phyloP scores from a whole-genome alignment of 2,329 filamentous ascomycete species.

The Aspergillus cejpii region DNA sequence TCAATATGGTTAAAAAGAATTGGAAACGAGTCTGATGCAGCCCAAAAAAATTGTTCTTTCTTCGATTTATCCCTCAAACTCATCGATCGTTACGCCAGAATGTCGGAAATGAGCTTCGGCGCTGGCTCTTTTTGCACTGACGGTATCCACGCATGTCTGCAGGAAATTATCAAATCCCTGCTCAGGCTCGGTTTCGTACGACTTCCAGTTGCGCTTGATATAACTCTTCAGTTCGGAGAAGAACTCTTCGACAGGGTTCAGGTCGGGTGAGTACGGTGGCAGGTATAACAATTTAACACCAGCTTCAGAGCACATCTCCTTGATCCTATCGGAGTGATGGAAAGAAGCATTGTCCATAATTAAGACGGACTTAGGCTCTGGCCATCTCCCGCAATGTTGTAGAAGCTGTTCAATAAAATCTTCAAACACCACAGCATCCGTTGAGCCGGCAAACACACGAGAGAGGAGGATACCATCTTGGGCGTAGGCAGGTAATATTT shows the following conservation, averaged over 20 bases:
- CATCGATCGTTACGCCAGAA: no score
- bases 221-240: slow-evolving; percentile 32
- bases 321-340: slow-evolving; percentile 21
- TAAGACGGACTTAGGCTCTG: slow-evolving; percentile 23
- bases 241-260: slow-evolving; percentile 34
- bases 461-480: slow-evolving; percentile 5
- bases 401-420: slow-evolving; percentile 19
- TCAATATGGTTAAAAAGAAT: no score
- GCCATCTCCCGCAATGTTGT: slow-evolving; percentile 18
- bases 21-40: no score
- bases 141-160: no score
- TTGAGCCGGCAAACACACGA: slow-evolving; percentile 23
- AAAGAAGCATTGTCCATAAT: slow-evolving; percentile 27
- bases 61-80: no score
- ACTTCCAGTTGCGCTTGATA: slow-evolving; percentile 23
- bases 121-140: no score
- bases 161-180: no score
- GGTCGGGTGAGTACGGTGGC: slow-evolving; percentile 31
- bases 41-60: no score
- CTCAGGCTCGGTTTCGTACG: no score
- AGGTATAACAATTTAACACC: slow-evolving; percentile 30
- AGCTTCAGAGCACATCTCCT: slow-evolving; percentile 24
- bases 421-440: slow-evolving; percentile 20
- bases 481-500: neutral
- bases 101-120: no score